Base-by-base conservation (phyloP, 129 eudicot genomes). In the Calendula officinalis region DNA sequence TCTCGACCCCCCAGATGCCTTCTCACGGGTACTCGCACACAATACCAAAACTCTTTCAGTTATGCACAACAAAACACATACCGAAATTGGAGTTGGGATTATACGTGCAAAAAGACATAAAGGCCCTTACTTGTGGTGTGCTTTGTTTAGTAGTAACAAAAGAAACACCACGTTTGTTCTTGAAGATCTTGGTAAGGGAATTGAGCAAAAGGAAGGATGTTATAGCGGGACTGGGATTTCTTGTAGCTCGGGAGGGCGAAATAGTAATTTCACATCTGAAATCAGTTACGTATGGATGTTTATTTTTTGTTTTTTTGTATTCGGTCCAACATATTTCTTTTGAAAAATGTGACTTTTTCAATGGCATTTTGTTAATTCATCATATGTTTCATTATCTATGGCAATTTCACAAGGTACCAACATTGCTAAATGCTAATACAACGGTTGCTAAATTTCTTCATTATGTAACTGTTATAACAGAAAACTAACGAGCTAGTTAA, bases 61-160 rank as follows among this genome's bases (percentile, higher is more conserved):
- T 64, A 7, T 86, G 56, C 65, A 74, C 56, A 90, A 90, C 50
- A 71, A 62, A 56, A 78, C 91, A 4, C 80, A 74, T 68, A 77
- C 77, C 13, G 95, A 86, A 73, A 86, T 81, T 50, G 97, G 97
- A 44, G 86, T 86, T 10, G 97, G 97, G 51, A 63, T 90, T 47
- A 78, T 81, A 8, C 75, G 83, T 2, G 64, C 66, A 2, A 83
- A 77, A 62, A 86, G 82, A 44, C 95, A 83, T 50, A 81, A 86
- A 69, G 90, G 95, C 5, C 88, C 87, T 4, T 90, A 83, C 77
- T 69, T 89, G 38, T 90, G 97, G 95, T 86, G 97, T 65, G 86
- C 83, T 64, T 54, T 90, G 71, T 84, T 86, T 38, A 80, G 95
- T 39, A 77, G 67, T 46, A 56, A 66, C 40, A 43, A 58, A 52